Evolutionary conservation across 208 protist species (phyloP).

Genomic region (Trypanosoma platydactyli): DNA sequence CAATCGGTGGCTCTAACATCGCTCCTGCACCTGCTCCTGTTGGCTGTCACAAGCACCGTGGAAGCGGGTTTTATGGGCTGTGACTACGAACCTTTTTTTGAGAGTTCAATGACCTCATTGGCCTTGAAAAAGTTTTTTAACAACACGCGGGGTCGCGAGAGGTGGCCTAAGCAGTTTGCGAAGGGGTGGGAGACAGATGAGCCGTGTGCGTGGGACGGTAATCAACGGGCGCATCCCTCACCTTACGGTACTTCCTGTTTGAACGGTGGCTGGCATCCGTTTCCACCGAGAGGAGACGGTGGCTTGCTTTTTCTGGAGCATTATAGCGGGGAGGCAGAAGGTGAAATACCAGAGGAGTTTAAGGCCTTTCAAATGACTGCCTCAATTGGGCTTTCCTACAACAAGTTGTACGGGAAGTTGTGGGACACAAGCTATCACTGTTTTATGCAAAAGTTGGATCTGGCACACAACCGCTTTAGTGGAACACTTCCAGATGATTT

Average conservation of each 20-base stretch:
- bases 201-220: conserved; percentile 28
- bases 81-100: conserved; percentile 17
- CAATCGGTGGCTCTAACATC: no score
- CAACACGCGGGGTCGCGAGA: conserved; percentile 15
- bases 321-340: conserved; percentile 24
- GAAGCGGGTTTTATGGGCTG: conserved; percentile 16
- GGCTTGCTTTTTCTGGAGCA: conserved; percentile 25
- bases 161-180: conserved; percentile 17
- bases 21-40: not conserved
- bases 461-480: conserved; percentile 25
- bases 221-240: conserved; percentile 2
- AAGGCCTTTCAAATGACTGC: conserved; percentile 26
- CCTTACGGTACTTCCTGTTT: conserved; percentile 17
- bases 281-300: conserved; percentile 19
- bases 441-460: conserved; percentile 24
- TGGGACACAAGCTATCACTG: conserved; percentile 31
- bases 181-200: conserved; percentile 16
- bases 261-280: conserved; percentile 15
- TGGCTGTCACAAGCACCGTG: not conserved
- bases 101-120: conserved; percentile 12
- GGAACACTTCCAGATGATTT: conserved; percentile 20
- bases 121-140: conserved; percentile 23
- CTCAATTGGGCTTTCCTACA: conserved; percentile 15
- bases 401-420: conserved; percentile 21
- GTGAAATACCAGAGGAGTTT: conserved; percentile 22